phyloP scores from a whole-genome alignment of 148 eudicot species.

The Gaultheria prostrata region DNA sequence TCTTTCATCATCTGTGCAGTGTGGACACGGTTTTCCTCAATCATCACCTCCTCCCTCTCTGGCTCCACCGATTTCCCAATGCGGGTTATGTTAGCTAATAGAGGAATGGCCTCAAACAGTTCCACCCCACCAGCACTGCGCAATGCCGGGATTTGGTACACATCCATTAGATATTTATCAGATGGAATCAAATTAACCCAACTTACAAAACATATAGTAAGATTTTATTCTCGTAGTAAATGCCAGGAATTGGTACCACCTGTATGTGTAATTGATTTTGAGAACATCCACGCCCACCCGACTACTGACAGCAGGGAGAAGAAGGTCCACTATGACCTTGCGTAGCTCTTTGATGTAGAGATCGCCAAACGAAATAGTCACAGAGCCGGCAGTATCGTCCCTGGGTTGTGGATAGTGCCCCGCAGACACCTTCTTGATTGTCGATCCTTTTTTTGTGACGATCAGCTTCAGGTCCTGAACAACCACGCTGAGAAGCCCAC shows the following conservation, averaged over 20 bases:
- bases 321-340: conserved; percentile 17
- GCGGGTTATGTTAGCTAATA: too few species aligned
- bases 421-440: neutral
- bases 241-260: neutral
- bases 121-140: too few species aligned
- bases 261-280: conserved; percentile 10
- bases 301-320: conserved; percentile 4
- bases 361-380: conserved; percentile 24
- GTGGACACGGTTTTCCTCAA: too few species aligned
- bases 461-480: neutral
- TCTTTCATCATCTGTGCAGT: neutral
- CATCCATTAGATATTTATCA: too few species aligned
- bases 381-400: neutral
- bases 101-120: too few species aligned
- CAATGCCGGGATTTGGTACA: too few species aligned
- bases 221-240: neutral
- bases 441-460: neutral
- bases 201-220: too few species aligned
- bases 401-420: neutral
- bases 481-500: neutral
- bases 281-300: conserved; percentile 6
- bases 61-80: neutral
- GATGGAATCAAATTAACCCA: too few species aligned
- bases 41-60: conserved; percentile 3
- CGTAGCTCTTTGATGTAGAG: conserved; percentile 27